Percentiles rank a stretch among this genome's conserved stretches.
Evolutionary conservation across 1,284 basidiomycete genomes (phyloP).

Genomic region (Rhodotorula sp.): DNA sequence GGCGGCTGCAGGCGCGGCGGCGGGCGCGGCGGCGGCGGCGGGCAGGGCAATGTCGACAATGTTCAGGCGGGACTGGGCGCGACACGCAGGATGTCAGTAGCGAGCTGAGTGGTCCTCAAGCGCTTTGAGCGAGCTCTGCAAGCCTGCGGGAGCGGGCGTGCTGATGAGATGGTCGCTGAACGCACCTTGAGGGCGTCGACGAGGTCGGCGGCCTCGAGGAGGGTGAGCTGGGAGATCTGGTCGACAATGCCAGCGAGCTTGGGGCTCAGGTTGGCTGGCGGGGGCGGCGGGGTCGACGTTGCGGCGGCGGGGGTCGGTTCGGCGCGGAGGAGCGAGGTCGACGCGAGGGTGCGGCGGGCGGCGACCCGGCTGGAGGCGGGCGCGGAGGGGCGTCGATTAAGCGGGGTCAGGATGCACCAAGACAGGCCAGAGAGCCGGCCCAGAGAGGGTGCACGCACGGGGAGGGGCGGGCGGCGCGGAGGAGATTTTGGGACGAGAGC

Average conservation of each 20-base stretch:
- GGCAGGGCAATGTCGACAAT: slow-evolving; percentile 98
- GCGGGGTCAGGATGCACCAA: too few species aligned
- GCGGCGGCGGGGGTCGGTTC: slow-evolving; percentile 11
- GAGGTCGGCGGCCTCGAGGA: slow-evolving; percentile 96
- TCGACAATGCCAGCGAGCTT: slow-evolving; percentile 85
- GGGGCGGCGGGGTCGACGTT: slow-evolving; percentile 6
- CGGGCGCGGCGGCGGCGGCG: slow-evolving; percentile 65
- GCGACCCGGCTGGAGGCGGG: not conserved
- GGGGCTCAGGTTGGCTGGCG: slow-evolving; percentile 51
- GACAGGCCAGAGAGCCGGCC: too few species aligned
- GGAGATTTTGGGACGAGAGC: slow-evolving; percentile 1
- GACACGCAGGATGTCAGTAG: not conserved
- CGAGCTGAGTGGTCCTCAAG: too few species aligned
- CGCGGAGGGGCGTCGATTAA: not conserved
- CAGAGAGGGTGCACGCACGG: not conserved
- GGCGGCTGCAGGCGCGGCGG: slow-evolving; percentile 60
- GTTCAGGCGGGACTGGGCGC: slow-evolving; percentile 77
- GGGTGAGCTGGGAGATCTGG: slow-evolving; percentile 84
- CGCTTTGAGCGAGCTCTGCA: too few species aligned
- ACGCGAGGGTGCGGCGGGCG: slow-evolving; percentile 20
- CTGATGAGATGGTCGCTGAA: slow-evolving; percentile 16
- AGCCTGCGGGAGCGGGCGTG: not conserved
- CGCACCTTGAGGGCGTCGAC: slow-evolving; percentile 84
- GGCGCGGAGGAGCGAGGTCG: slow-evolving; percentile 9
- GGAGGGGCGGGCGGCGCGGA: slow-evolving; percentile 4